These are phyloP conservation scores for Tuber magnatum DNA, from an alignment of 495 filamentous ascomycete genomes.

Conservation along the genomic window DNA sequence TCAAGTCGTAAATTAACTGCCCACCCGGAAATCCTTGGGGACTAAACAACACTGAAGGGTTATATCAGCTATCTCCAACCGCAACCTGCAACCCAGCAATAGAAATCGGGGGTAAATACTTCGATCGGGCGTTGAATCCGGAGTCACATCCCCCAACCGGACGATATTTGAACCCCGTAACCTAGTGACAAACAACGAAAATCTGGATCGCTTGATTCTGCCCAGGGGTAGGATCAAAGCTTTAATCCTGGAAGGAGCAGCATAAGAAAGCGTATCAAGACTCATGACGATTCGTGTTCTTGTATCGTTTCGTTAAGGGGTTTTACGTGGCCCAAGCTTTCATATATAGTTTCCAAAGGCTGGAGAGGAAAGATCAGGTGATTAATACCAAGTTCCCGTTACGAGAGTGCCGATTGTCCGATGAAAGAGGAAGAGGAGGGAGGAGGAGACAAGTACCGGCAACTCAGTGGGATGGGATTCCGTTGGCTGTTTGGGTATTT, in stretches of 20 bases:
- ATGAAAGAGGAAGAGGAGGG: not conserved
- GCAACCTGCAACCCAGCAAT: not conserved
- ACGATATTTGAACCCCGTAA: slow-evolving; percentile 75
- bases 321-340: not conserved
- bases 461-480: not conserved
- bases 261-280: slow-evolving; percentile 75
- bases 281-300: slow-evolving; percentile 52
- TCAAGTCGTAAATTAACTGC: slow-evolving; percentile 81
- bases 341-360: not conserved
- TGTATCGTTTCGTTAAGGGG: slow-evolving; percentile 4
- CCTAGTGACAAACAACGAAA: slow-evolving; percentile 67
- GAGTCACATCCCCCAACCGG: slow-evolving; percentile 81
- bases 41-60: slow-evolving; percentile 75
- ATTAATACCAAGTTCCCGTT: not conserved
- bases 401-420: not conserved
- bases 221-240: slow-evolving; percentile 79
- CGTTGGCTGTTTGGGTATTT: not conserved
- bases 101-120: slow-evolving; percentile 51
- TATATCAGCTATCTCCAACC: not conserved
- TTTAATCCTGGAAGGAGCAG: slow-evolving; percentile 80
- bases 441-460: not conserved
- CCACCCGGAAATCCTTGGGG: slow-evolving; percentile 86
- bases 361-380: not conserved
- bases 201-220: slow-evolving; percentile 71
- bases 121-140: slow-evolving; percentile 77